phyloP scores from a whole-genome alignment of 1,284 basidiomycete species.

The Cryptococcus floricola region DNA sequence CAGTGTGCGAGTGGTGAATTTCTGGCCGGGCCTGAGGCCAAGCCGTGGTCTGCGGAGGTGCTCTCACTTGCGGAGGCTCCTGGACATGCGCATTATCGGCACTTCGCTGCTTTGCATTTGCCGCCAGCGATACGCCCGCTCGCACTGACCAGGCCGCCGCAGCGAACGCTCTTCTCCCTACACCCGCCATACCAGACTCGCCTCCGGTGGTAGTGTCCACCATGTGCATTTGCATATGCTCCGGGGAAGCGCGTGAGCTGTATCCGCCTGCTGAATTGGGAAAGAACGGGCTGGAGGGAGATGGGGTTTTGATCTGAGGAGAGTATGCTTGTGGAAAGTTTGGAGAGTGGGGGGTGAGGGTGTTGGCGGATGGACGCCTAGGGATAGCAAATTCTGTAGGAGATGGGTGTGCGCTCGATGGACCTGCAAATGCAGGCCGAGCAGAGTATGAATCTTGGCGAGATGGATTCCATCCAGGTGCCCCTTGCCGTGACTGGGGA shows the following conservation, averaged over 20 bases:
- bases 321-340: slow-evolving; percentile 2
- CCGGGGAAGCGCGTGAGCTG: slow-evolving; percentile 12
- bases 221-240: slow-evolving; percentile 12
- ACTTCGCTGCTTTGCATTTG: slow-evolving; percentile 4
- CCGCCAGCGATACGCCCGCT: slow-evolving; percentile 35
- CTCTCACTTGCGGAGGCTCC: background rate
- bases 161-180: slow-evolving; percentile 76
- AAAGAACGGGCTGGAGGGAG: slow-evolving; percentile 40
- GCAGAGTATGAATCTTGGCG: slow-evolving; percentile 17
- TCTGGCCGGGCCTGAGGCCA: slow-evolving; percentile 2
- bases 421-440: slow-evolving; percentile 30
- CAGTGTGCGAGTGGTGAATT: slow-evolving; percentile 8
- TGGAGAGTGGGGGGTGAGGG: slow-evolving; percentile 9
- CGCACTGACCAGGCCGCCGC: slow-evolving; percentile 60
- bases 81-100: background rate
- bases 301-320: slow-evolving; percentile 17
- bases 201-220: slow-evolving; percentile 71
- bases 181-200: slow-evolving; percentile 82
- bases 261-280: slow-evolving; percentile 18
- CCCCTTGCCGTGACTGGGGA: slow-evolving; percentile 15
- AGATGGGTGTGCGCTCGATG: slow-evolving; percentile 22
- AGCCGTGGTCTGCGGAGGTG: slow-evolving; percentile 3
- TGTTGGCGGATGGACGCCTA: slow-evolving; percentile 14
- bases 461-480: slow-evolving; percentile 16
- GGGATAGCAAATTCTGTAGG: slow-evolving; percentile 11